Conservation (phyloP, 148 eudicot species). For the Rheum nobile region DNA sequence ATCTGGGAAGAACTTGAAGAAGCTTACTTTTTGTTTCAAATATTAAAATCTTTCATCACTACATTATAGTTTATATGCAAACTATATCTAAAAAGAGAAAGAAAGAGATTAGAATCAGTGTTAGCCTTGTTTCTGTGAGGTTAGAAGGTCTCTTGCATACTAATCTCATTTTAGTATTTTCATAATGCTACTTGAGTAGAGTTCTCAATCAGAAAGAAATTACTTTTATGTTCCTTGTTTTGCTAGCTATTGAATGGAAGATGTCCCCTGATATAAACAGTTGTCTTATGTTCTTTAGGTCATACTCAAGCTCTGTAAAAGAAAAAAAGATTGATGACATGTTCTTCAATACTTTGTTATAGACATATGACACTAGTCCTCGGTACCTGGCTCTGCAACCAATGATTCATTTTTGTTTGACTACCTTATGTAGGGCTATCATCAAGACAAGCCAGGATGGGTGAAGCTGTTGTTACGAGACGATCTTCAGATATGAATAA, state of each 20-base stretch:
- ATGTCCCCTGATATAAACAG: background rate
- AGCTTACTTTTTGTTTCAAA: background rate
- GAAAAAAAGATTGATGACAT: background rate
- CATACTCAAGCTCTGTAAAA: background rate
- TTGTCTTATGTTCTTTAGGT: background rate
- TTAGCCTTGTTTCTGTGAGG: background rate
- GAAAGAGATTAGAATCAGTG: no score
- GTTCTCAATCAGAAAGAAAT: background rate
- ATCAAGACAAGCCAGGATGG: background rate
- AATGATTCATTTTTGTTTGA: no score
- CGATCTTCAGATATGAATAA: conserved; percentile 1
- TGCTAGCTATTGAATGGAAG: background rate
- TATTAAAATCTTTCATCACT: no score
- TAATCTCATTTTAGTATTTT: no score
- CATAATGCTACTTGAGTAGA: no score
- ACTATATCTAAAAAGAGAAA: background rate
- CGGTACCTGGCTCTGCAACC: no score
- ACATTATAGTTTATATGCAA: background rate
- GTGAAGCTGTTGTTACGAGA: background rate
- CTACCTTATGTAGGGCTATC: background rate
- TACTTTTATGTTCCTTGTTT: background rate
- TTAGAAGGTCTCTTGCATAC: background rate
- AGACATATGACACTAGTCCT: background rate
- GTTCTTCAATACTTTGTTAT: background rate
- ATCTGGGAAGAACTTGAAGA: background rate